Evolutionary conservation across 768 basidiomycete genomes (phyloP).

Genomic region (Suillus spraguei): DNA sequence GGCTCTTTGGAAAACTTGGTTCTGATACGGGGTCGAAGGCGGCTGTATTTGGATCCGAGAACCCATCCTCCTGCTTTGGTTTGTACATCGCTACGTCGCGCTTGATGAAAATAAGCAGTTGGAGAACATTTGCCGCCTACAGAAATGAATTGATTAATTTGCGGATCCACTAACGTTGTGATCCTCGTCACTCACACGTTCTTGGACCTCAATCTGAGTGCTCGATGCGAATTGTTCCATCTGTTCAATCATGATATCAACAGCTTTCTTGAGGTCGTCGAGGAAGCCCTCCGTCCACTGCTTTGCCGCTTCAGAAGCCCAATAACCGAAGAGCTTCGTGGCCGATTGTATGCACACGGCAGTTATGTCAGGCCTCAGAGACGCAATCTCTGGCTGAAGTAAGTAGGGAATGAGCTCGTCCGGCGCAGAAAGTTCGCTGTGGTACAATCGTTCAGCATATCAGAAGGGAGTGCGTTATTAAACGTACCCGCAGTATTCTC

Average conservation of each 20-base stretch:
- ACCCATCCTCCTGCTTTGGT: constrained; percentile 40
- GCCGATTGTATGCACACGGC: too few species aligned
- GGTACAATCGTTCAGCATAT: constrained; percentile 12
- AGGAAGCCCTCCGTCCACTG: constrained; percentile 78
- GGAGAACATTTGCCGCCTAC: constrained; percentile 81
- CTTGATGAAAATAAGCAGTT: constrained; percentile 74
- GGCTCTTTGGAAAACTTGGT: constrained; percentile 81
- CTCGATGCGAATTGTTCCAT: constrained; percentile 60
- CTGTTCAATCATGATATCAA: constrained; percentile 62
- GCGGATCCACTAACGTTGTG: not conserved
- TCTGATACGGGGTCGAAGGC: constrained; percentile 41
- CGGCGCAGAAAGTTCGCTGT: constrained; percentile 78
- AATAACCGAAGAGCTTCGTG: too few species aligned
- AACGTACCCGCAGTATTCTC: constrained; percentile 88
- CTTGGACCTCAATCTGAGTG: constrained; percentile 87
- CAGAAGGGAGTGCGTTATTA: not conserved
- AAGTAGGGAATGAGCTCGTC: constrained; percentile 74
- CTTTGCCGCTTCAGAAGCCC: constrained; percentile 18
- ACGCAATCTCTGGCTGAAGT: constrained; percentile 42
- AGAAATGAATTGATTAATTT: constrained; percentile 11
- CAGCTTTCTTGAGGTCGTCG: constrained; percentile 61
- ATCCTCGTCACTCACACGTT: constrained; percentile 62
- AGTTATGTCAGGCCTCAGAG: too few species aligned
- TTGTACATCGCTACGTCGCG: constrained; percentile 66
- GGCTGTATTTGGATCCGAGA: constrained; percentile 40